Evolutionary conservation across 1,284 basidiomycete genomes (phyloP).

Genomic region (Ustilago nuda): DNA sequence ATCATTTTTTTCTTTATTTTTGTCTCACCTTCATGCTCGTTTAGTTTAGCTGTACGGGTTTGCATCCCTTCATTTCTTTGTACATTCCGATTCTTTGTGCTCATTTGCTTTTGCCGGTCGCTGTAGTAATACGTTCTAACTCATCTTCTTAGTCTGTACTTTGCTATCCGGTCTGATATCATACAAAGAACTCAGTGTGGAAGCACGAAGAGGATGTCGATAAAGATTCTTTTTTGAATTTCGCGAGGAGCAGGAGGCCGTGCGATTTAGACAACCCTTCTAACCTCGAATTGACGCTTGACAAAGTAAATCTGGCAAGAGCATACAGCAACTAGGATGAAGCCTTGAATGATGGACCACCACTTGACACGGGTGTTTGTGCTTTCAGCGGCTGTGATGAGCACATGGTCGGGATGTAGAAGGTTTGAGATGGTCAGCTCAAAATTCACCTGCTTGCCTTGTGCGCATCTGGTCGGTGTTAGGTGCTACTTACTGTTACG

Average conservation of each 20-base stretch:
- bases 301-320: constrained; percentile 98
- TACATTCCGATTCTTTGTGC: neutral
- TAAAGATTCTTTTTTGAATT: neutral
- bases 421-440: neutral
- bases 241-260: neutral
- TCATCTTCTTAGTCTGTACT: neutral
- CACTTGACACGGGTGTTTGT: constrained; percentile 94
- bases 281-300: constrained; percentile 74
- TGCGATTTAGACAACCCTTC: constrained; percentile 48
- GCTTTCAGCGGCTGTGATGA: constrained; percentile 70
- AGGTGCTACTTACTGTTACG: constrained; percentile 76
- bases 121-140: constrained; percentile 39
- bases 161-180: no score
- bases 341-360: constrained; percentile 94
- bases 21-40: constrained; percentile 1
- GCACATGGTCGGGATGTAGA: neutral
- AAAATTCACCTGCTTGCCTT: neutral
- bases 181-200: no score
- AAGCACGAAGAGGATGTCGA: neutral
- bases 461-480: neutral
- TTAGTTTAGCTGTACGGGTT: constrained; percentile 2
- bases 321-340: constrained; percentile 88
- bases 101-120: constrained; percentile 9
- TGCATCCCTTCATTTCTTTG: neutral
- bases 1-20: neutral